Conservation (phyloP, 2,329 filamentous ascomycete genomes). For the Colletotrichum truncatum region DNA sequence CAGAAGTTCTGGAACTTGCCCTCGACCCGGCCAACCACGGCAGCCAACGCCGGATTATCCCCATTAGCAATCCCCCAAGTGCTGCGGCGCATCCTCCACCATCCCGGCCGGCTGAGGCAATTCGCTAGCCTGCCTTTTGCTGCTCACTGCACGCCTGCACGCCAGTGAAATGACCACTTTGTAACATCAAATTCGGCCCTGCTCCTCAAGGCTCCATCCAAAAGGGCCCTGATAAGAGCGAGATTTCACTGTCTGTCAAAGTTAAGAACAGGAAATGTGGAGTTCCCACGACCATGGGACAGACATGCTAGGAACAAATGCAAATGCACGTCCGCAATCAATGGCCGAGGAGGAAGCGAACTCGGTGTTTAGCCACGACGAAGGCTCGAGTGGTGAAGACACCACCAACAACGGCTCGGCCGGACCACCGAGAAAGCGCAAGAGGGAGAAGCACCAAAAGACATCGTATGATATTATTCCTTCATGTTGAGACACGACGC, state of each 20-base stretch:
- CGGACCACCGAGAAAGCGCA: constrained; percentile 45
- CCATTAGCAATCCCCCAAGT: constrained; percentile 18
- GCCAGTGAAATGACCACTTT: constrained; percentile 26
- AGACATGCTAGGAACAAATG: constrained; percentile 36
- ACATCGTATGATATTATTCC: constrained; percentile 46
- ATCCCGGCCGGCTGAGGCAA: constrained; percentile 27
- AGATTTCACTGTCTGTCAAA: constrained; percentile 12
- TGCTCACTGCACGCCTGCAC: constrained; percentile 15
- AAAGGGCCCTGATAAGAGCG: constrained; percentile 28
- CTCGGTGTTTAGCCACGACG: constrained; percentile 45
- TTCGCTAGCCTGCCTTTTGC: background rate
- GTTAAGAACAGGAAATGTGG: constrained; percentile 37
- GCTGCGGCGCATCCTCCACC: constrained; percentile 20
- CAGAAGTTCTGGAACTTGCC: background rate
- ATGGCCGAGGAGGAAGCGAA: constrained; percentile 47
- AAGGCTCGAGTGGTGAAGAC: constrained; percentile 49
- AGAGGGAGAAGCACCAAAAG: constrained; percentile 51
- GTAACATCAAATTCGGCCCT: constrained; percentile 26
- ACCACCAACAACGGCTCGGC: constrained; percentile 38
- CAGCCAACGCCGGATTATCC: constrained; percentile 14
- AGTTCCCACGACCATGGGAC: constrained; percentile 37
- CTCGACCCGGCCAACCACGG: constrained; percentile 8
- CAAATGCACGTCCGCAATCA: constrained; percentile 37
- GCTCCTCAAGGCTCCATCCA: constrained; percentile 23
- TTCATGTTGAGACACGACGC: background rate